phyloP scores from a whole-genome alignment of 768 basidiomycete species.

The Pleurotus giganteus region DNA sequence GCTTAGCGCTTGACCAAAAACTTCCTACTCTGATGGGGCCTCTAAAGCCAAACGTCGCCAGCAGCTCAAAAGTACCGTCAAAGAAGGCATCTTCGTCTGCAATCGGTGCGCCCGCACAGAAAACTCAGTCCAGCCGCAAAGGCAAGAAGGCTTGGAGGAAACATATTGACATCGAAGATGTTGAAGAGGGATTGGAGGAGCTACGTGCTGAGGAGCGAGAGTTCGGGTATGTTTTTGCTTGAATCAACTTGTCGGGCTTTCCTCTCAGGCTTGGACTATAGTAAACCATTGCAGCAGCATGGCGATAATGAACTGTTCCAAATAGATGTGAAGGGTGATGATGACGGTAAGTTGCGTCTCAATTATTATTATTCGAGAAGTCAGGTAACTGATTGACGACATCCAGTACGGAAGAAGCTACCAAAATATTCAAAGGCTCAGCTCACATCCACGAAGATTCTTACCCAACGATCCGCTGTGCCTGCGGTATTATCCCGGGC shows the following conservation, averaged over 20 bases:
- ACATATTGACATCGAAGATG: slow-evolving; percentile 81
- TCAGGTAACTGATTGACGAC: neutral
- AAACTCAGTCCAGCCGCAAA: slow-evolving; percentile 73
- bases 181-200: slow-evolving; percentile 40
- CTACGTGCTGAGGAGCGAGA: slow-evolving; percentile 30
- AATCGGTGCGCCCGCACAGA: slow-evolving; percentile 59
- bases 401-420: slow-evolving; percentile 55
- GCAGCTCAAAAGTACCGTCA: slow-evolving; percentile 9
- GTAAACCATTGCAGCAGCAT: slow-evolving; percentile 63
- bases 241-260: neutral
- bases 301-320: slow-evolving; percentile 75
- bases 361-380: neutral
- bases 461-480: slow-evolving; percentile 83
- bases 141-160: slow-evolving; percentile 95
- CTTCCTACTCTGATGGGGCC: no score
- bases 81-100: slow-evolving; percentile 24
- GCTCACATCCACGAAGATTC: slow-evolving; percentile 74
- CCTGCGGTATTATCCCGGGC: slow-evolving; percentile 75
- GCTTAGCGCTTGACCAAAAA: no score
- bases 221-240: slow-evolving; percentile 4
- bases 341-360: slow-evolving; percentile 46
- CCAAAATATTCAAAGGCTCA: slow-evolving; percentile 52
- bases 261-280: slow-evolving; percentile 22
- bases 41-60: neutral
- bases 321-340: slow-evolving; percentile 79